Evolutionary conservation across 768 basidiomycete species (phyloP).

Genomic region (Lyophyllum decastes): DNA sequence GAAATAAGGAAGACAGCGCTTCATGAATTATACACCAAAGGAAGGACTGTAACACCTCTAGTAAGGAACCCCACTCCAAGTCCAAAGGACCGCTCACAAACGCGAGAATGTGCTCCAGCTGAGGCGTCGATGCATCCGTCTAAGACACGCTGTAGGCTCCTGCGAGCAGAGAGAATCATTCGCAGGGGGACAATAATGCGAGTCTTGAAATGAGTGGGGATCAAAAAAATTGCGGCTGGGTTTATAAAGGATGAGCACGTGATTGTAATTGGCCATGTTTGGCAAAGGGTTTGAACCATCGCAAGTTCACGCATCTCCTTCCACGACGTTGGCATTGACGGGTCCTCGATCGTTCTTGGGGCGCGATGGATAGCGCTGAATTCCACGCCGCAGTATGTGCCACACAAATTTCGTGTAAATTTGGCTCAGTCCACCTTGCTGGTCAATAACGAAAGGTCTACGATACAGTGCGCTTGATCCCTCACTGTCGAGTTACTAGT

Average conservation of each 20-base stretch:
- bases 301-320: neutral
- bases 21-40: neutral
- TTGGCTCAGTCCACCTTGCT: neutral
- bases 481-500: conserved; percentile 66
- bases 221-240: conserved; percentile 7
- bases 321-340: too few relatives aligned
- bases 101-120: conserved; percentile 36
- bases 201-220: conserved; percentile 32
- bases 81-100: conserved; percentile 18
- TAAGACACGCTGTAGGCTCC: conserved; percentile 35
- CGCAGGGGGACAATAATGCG: conserved; percentile 39
- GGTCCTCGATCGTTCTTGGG: neutral
- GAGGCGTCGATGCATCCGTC: conserved; percentile 25
- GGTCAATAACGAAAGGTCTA: conserved; percentile 56
- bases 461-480: conserved; percentile 69
- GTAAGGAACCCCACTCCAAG: conserved; percentile 37
- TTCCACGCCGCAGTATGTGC: conserved; percentile 58
- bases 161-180: conserved; percentile 29
- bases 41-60: conserved; percentile 30
- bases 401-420: neutral
- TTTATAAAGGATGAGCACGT: conserved; percentile 16
- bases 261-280: conserved; percentile 13
- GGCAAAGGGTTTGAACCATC: neutral
- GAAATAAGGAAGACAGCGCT: neutral
- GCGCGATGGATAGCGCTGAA: conserved; percentile 51